Evolutionary conservation across 2,329 filamentous ascomycete genomes (phyloP), one percentile per base, ranked within the genome.

Genomic region (Gyromitra esculenta): DNA sequence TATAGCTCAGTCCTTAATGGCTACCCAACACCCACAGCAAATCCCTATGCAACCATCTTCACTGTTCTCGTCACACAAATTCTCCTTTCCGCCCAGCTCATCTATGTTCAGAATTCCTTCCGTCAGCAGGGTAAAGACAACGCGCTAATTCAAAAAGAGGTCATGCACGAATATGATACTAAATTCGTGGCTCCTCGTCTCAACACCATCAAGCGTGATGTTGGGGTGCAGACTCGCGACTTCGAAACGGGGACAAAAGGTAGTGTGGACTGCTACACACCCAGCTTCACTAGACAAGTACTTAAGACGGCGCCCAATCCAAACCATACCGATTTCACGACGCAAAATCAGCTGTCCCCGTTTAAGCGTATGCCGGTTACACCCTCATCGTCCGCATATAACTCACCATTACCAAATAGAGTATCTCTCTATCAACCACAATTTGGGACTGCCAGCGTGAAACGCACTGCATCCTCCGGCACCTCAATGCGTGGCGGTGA

Each of bases 171-270:
- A 84, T 99, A 99, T 82, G 93, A 98, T 82, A 92, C 90, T 80
- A 99, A 99, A 85, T 97, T 91, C 82, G 96, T 99, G 0, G 93
- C 96, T 81, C 96, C 96, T 1, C 88, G 91, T 9, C 88, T 97
- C n/a, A 92, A 96, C 80, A 39, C 63, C 6, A 31, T 65, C 41
- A 79, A 77, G 63, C 76, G 80, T 3, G 80, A 81, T 25, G 79
- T 79, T 21, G 79, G 65, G 7, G 59, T 75, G 5, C 78, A 79
- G 63, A 78, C 75, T n/a, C n/a, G 41, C 13, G 41, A 73, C 18
- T 35, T 15, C 31, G 59, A 71, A 25, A 63, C 65, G 6, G 75
- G 71, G 5, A 60, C 18, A n/a, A 62, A n/a, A 9, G 77, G 39
- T 5, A 74, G 59, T 11, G 76, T 77, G 8, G 60, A 67, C 11